Evolutionary conservation across 2,329 filamentous ascomycete species (phyloP).

Genomic region (Chrysoporthe deuterocubensis): DNA sequence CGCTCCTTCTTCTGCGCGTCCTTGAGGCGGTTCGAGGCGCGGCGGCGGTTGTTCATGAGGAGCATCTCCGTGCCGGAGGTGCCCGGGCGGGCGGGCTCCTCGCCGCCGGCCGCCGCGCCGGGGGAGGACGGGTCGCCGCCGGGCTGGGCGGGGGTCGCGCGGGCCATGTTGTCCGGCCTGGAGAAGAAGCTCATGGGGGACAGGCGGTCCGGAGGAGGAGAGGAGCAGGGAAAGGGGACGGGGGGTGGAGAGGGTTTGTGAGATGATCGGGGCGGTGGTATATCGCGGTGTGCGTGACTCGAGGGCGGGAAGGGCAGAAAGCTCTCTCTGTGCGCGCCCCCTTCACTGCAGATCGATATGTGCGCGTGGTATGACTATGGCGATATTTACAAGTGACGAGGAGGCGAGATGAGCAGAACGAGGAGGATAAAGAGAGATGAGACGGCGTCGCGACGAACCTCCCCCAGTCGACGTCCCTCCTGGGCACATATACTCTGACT

Average conservation of each 20-base stretch:
- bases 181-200: constrained; percentile 25
- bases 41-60: constrained; percentile 43
- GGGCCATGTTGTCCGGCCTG: constrained; percentile 22
- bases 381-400: background rate
- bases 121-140: background rate
- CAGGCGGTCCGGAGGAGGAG: background rate
- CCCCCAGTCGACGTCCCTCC: background rate
- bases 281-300: too few species aligned
- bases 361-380: background rate
- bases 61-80: constrained; percentile 49
- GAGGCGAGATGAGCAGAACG: background rate
- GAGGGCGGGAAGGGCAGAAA: background rate
- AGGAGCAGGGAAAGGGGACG: too few species aligned
- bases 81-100: constrained; percentile 43
- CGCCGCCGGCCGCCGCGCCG: constrained; percentile 28
- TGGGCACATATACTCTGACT: constrained; percentile 22
- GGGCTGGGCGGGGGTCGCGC: constrained; percentile 12
- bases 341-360: background rate
- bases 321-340: background rate
- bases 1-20: constrained; percentile 47
- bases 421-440: background rate
- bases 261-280: too few species aligned
- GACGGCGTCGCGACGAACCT: background rate
- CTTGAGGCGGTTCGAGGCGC: constrained; percentile 43
- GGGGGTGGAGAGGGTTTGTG: background rate